Evolutionary conservation across 257 asterid species (phyloP).

Genomic region (Nicotiana undulata): DNA sequence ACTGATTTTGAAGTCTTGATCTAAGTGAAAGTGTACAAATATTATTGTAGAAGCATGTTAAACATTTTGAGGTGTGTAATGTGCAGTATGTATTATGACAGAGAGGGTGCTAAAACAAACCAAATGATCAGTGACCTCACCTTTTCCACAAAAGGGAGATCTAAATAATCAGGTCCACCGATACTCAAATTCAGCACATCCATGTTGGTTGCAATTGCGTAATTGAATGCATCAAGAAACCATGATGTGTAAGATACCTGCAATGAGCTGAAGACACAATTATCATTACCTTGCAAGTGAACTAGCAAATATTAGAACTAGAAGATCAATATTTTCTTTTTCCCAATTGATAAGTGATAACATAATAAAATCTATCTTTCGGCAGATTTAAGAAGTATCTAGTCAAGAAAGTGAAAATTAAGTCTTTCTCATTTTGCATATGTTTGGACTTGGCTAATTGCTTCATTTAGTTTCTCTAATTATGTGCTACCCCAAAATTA

Average conservation of each 20-base stretch:
- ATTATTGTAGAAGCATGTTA: not conserved
- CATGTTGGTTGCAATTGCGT: slow-evolving; percentile 93
- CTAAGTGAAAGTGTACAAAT: not conserved
- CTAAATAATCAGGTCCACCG: slow-evolving; percentile 95
- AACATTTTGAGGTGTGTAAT: not conserved
- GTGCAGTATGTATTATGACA: not conserved
- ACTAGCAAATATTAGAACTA: not conserved
- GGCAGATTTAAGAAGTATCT: not conserved
- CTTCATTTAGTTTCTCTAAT: not conserved
- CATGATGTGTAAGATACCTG: slow-evolving; percentile 99
- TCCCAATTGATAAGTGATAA: not conserved
- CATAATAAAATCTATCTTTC: not conserved
- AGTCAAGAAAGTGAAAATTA: not conserved
- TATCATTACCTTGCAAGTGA: slow-evolving; percentile 52
- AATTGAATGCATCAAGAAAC: slow-evolving; percentile 99
- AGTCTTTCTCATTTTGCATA: not conserved
- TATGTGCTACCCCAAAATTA: not conserved
- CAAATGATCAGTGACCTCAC: slow-evolving; percentile 20
- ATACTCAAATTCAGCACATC: slow-evolving; percentile 98
- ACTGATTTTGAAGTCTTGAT: not conserved
- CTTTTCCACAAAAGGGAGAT: slow-evolving; percentile 94
- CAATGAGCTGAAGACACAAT: slow-evolving; percentile 82
- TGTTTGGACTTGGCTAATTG: not conserved
- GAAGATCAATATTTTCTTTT: not conserved
- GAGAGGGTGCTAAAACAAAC: not conserved